Conservation (phyloP, 495 filamentous ascomycete genomes). For the Choiromyces venosus region DNA sequence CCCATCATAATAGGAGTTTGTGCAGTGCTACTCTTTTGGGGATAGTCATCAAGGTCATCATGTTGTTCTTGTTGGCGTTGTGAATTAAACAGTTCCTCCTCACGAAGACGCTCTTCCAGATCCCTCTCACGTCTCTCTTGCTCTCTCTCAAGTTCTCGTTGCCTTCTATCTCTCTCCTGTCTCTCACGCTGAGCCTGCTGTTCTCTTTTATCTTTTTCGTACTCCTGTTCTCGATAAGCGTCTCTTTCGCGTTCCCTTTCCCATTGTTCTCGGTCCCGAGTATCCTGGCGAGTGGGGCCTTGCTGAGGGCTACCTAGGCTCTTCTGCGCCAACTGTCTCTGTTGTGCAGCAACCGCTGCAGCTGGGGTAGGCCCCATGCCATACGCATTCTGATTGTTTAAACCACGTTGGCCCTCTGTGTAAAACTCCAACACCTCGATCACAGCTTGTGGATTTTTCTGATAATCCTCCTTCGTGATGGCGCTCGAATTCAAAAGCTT, state of each 20-base stretch:
- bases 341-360: conserved; percentile 41
- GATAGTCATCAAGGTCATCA: conserved; percentile 36
- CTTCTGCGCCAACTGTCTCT: conserved; percentile 51
- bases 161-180: conserved; percentile 44
- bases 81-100: conserved; percentile 29
- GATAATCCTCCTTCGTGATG: conserved; percentile 95
- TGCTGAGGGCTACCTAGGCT: conserved; percentile 58
- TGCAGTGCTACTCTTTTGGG: conserved; percentile 29
- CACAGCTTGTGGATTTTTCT: conserved; percentile 95
- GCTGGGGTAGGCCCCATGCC: conserved; percentile 65
- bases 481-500: conserved; percentile 89
- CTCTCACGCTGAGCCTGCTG: conserved; percentile 40
- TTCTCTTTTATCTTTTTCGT: conserved; percentile 35
- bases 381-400: conserved; percentile 70
- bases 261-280: conserved; percentile 47
- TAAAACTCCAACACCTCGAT: conserved; percentile 97
- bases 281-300: conserved; percentile 70
- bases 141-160: conserved; percentile 42
- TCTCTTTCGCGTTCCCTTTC: conserved; percentile 55
- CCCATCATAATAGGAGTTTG: conserved; percentile 51
- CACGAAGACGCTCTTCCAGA: conserved; percentile 38
- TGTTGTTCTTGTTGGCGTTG: conserved; percentile 15
- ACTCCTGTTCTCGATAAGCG: conserved; percentile 43
- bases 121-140: conserved; percentile 40
- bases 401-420: conserved; percentile 55